Conservation (phyloP, 257 asterid genomes). For the Voacanga thouarsii region DNA sequence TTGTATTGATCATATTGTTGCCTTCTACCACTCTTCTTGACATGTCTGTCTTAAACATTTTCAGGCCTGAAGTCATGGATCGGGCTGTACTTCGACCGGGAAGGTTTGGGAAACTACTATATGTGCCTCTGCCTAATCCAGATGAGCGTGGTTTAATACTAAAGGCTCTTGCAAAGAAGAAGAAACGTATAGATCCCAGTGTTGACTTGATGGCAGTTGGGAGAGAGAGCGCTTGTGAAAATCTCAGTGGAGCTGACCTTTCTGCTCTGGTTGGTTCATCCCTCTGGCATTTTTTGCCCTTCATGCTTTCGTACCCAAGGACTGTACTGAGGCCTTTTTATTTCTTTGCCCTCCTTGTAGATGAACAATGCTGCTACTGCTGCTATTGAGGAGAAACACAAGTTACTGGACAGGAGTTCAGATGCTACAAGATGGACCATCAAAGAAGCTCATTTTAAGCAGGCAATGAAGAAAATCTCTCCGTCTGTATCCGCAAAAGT, state of each 20-base stretch:
- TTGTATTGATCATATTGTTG: background rate
- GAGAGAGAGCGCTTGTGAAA: slow-evolving; percentile 47
- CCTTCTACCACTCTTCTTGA: slow-evolving; percentile 5
- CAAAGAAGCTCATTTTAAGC: slow-evolving; percentile 54
- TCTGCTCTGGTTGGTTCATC: slow-evolving; percentile 51
- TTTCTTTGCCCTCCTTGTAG: slow-evolving; percentile 23
- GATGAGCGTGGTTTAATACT: slow-evolving; percentile 82
- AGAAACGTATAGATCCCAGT: slow-evolving; percentile 50
- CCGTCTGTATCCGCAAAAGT: slow-evolving; percentile 75
- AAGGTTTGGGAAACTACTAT: slow-evolving; percentile 71
- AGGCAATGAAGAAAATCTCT: slow-evolving; percentile 49
- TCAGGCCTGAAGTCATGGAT: slow-evolving; percentile 86
- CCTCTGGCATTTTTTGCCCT: background rate
- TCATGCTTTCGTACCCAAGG: background rate
- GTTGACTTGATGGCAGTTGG: slow-evolving; percentile 74
- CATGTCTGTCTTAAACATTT: slow-evolving; percentile 14
- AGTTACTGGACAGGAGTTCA: slow-evolving; percentile 16
- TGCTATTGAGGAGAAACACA: slow-evolving; percentile 50
- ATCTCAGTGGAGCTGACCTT: slow-evolving; percentile 87
- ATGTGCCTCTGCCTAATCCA: slow-evolving; percentile 78
- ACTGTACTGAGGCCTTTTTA: background rate
- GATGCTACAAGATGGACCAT: slow-evolving; percentile 37
- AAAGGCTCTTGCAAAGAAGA: slow-evolving; percentile 56
- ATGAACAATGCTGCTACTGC: slow-evolving; percentile 64
- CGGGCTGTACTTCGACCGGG: slow-evolving; percentile 80